Base-by-base conservation (phyloP, 129 eudicot species). In the Chrysanthemum lavandulifolium region DNA sequence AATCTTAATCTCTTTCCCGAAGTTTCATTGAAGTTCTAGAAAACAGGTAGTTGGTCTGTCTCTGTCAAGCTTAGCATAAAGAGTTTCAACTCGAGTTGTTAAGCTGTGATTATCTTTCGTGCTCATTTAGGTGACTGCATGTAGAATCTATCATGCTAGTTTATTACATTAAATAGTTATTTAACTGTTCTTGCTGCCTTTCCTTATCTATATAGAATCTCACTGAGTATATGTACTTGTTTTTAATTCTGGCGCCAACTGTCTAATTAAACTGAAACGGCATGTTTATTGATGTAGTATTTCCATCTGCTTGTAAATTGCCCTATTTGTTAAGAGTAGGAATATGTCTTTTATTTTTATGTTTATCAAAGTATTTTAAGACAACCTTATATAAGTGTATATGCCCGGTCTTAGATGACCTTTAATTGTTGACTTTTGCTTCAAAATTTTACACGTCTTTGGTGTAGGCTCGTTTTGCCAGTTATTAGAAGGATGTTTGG, bases 51-150 rank as follows among this genome's bases (percentile, higher is more conserved):
- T 70, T 78, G 40, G 36, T 65, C 15, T 31, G 75, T 80, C 78
- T 11, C 65, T 21, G 36, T 63, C 48, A 61, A 69, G 33, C 60
- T 27, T 19, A 70, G 58, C 50, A 48, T 75, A 48, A 48, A 6
- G 23, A 48, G 54, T 40, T 60, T 80, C 76, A 79, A 73, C 58
- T 73, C 15, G 36, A 48, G 80, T 74, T 74, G 76, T 74, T 80
- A 68, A 43, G 55, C 60, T 74, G 76, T 80, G 51, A 80, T 64
- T 45, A 54, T 80, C 84, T 52, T n/a, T 48, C 40, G 31, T 61
- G 65, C 71, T 56, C 9, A 50, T 64, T 47, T 72, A 65, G 73
- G 56, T 10, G 54, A 29, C 31, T 33, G 63, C 68, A 40, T 33
- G 63, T 40, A 29, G 10, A 73, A 36, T 36, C 62, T 61, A 49